Conservation (phyloP, 495 filamentous ascomycete species). For the Hyaloscypha variabilis region DNA sequence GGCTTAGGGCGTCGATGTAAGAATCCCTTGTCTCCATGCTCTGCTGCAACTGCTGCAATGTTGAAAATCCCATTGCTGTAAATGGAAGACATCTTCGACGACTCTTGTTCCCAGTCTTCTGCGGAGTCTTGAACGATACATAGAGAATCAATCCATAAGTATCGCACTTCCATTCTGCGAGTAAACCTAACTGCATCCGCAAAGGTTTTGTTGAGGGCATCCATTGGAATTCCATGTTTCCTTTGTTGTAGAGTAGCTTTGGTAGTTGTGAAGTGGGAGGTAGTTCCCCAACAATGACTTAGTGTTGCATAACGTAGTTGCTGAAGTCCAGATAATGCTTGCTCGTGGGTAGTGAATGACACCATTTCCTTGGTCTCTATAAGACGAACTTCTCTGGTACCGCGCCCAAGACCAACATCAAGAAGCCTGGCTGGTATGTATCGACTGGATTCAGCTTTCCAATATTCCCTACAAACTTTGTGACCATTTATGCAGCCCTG, state of each 20-base stretch:
- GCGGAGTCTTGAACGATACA: background rate
- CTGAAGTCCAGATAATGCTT: no score
- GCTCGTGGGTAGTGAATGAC: no score
- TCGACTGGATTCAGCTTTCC: background rate
- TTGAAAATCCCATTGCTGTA: background rate
- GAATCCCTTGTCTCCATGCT: background rate
- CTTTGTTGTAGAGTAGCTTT: background rate
- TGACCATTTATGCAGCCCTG: background rate
- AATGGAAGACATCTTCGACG: background rate
- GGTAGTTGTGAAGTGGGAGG: background rate
- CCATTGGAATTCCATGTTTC: background rate
- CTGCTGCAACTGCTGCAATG: background rate
- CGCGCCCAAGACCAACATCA: background rate
- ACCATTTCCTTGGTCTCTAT: background rate
- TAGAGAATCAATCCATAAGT: no score
- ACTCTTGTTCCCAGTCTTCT: background rate
- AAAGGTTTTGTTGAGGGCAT: background rate
- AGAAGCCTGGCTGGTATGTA: background rate
- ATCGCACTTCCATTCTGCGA: background rate
- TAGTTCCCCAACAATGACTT: background rate
- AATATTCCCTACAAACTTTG: background rate
- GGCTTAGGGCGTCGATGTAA: background rate
- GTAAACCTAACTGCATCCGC: background rate
- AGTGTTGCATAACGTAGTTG: background rate
- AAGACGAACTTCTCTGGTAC: background rate